These are phyloP conservation scores for Penicillium coffeae DNA, from an alignment of 495 filamentous ascomycete species.

Conservation along the genomic window DNA sequence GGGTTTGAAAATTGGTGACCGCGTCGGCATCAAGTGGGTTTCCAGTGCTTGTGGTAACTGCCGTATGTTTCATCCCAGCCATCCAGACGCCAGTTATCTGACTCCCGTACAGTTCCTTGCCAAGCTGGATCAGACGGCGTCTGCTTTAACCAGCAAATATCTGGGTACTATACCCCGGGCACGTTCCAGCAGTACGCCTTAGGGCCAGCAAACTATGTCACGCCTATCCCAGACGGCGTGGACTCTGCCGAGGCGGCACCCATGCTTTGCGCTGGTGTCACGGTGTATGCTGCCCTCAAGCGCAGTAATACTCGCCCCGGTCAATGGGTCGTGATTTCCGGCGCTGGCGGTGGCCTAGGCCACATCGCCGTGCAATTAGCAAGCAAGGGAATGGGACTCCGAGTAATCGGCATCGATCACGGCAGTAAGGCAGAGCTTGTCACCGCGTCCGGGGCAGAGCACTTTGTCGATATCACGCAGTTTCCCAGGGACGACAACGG, in stretches of 20 bases:
- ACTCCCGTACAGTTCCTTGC: constrained; percentile 39
- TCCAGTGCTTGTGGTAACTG: constrained; percentile 48
- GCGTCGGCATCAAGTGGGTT: constrained; percentile 60
- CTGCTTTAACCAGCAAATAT: constrained; percentile 55
- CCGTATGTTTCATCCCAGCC: constrained; percentile 23
- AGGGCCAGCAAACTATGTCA: constrained; percentile 62
- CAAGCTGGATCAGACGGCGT: constrained; percentile 54
- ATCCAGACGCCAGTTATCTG: background rate
- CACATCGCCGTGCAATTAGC: constrained; percentile 66
- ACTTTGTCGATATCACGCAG: constrained; percentile 64
- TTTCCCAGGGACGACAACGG: constrained; percentile 46
- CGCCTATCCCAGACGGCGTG: constrained; percentile 62
- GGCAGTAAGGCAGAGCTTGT: constrained; percentile 60
- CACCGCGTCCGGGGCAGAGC: constrained; percentile 59
- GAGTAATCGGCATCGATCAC: constrained; percentile 67
- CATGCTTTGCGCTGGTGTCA: constrained; percentile 60
- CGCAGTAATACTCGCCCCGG: constrained; percentile 57
- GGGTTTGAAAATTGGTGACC: constrained; percentile 59
- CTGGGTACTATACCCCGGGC: constrained; percentile 56
- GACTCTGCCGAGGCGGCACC: constrained; percentile 58
- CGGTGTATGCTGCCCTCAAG: constrained; percentile 54
- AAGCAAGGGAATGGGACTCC: constrained; percentile 56
- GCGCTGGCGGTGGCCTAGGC: constrained; percentile 65
- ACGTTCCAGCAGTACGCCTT: constrained; percentile 74
- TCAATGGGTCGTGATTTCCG: constrained; percentile 63